Conservation (phyloP, 768 basidiomycete species). For the Macrocybe gigantea region DNA sequence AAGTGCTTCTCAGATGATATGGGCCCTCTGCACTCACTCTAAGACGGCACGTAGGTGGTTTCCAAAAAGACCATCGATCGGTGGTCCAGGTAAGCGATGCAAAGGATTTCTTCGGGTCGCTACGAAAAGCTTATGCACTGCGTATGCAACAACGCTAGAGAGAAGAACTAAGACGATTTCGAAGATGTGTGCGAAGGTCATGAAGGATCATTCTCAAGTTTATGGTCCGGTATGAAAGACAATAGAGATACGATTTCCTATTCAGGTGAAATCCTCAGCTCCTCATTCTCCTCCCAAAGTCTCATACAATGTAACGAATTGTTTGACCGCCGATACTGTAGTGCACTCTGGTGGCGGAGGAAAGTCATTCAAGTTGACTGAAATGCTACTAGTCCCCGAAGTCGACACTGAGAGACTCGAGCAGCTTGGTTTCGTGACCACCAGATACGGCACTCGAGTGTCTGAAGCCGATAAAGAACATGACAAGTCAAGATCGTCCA, state of each 20-base stretch:
- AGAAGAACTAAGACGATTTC: conserved; percentile 1
- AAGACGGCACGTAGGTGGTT: conserved; percentile 52
- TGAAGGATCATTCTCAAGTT: neutral
- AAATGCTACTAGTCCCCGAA: conserved; percentile 32
- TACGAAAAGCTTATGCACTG: conserved; percentile 25
- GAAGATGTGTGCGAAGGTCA: neutral
- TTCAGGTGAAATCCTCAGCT: neutral
- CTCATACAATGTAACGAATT: conserved; percentile 18
- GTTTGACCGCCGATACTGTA: conserved; percentile 14
- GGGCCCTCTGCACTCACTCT: conserved; percentile 32
- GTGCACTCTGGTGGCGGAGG: conserved; percentile 32
- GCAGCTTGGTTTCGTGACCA: conserved; percentile 31
- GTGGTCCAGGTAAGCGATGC: conserved; percentile 55
- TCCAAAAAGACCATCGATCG: conserved; percentile 38
- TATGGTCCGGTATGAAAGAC: neutral
- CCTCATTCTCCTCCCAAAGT: neutral
- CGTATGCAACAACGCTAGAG: conserved; percentile 12
- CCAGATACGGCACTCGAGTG: conserved; percentile 17
- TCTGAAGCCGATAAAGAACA: conserved; percentile 2
- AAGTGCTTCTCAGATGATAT: conserved; percentile 12
- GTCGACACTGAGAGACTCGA: conserved; percentile 23
- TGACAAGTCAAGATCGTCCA: conserved; percentile 5
- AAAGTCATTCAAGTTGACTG: conserved; percentile 40
- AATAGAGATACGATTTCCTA: neutral
- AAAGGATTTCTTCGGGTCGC: conserved; percentile 39